Conservation (phyloP, 305 asterid species). For the Ajuga reptans region DNA sequence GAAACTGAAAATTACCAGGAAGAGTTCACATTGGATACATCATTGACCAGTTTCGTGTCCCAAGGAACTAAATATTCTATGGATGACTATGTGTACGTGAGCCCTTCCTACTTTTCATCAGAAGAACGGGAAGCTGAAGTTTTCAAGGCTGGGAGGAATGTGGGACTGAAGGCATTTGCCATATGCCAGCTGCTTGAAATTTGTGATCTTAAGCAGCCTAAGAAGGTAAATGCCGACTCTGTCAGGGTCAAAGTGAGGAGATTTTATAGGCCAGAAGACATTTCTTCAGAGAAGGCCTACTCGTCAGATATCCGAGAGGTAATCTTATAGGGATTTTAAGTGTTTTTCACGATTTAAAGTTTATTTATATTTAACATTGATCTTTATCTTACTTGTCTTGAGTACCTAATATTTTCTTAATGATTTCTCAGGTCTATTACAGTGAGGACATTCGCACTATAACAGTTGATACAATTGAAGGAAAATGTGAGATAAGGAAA, state of each 20-base stretch:
- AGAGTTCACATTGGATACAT: conserved; percentile 37
- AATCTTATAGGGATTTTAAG: conserved; percentile 6
- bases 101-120: conserved; percentile 51
- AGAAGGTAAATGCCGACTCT: conserved; percentile 35
- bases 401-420: conserved; percentile 18
- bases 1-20: conserved; percentile 39
- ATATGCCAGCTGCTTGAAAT: conserved; percentile 75
- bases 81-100: conserved; percentile 64
- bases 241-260: conserved; percentile 58
- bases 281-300: conserved; percentile 72
- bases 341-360: background rate
- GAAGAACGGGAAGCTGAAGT: conserved; percentile 53
- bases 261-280: conserved; percentile 81
- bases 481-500: conserved; percentile 79
- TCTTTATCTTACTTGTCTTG: background rate
- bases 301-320: conserved; percentile 89
- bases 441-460: conserved; percentile 63
- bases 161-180: conserved; percentile 72
- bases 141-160: conserved; percentile 82
- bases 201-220: conserved; percentile 36
- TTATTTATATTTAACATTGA: conserved; percentile 1
- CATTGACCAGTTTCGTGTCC: conserved; percentile 47
- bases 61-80: conserved; percentile 49
- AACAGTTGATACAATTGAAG: conserved; percentile 53
- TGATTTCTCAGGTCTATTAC: conserved; percentile 57